phyloP scores from a whole-genome alignment of 108 stramenopile species.

The Cyclostephanos invisitatus region DNA sequence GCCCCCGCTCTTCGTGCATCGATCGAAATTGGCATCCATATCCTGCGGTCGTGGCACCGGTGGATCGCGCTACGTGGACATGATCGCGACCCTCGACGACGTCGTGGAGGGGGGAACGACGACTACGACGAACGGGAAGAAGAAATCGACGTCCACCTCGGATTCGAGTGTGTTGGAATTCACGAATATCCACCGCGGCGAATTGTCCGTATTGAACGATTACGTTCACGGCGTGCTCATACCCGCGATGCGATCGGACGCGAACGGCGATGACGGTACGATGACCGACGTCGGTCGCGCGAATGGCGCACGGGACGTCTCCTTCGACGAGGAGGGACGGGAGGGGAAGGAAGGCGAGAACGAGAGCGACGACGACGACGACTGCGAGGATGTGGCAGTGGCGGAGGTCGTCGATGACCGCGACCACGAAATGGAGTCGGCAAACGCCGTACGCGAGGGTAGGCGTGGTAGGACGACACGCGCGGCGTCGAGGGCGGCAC shows the following conservation, averaged over 20 bases:
- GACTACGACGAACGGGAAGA: constrained; percentile 3
- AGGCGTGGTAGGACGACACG: background rate
- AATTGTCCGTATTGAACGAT: constrained; percentile 60
- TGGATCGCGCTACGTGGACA: constrained; percentile 70
- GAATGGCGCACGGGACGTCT: background rate
- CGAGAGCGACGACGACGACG: background rate
- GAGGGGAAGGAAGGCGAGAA: background rate
- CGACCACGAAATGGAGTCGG: no score
- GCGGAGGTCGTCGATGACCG: background rate
- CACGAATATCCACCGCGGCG: constrained; percentile 77
- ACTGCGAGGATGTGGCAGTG: background rate
- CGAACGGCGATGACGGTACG: constrained; percentile 10
- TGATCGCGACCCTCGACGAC: constrained; percentile 38
- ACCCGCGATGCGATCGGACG: constrained; percentile 73
- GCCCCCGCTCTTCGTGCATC: constrained; percentile 73
- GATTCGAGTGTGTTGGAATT: constrained; percentile 56
- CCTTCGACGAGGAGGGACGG: background rate
- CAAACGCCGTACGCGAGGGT: background rate
- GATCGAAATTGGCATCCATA: constrained; percentile 57
- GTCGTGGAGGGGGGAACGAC: constrained; percentile 6
- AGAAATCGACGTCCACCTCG: constrained; percentile 15
- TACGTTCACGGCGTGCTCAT: constrained; percentile 76
- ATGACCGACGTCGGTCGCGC: constrained; percentile 10
- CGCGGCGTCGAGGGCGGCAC: background rate
- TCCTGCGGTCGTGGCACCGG: constrained; percentile 74